Conservation (phyloP, 805 yeast species). For the Ogataea siamensis region DNA sequence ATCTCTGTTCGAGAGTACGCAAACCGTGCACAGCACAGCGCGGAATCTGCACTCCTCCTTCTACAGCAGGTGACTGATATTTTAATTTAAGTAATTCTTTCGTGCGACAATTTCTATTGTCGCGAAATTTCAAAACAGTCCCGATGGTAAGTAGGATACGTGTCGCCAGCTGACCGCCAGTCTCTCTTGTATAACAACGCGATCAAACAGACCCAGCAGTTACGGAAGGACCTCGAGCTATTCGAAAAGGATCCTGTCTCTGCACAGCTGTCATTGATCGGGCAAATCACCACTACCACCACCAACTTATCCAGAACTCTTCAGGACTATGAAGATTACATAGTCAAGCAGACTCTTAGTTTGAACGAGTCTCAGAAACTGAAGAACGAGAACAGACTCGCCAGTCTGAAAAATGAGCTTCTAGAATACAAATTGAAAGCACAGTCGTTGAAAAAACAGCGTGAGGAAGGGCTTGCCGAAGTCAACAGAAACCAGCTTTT, state of each 20-base stretch:
- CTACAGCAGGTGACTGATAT: no score
- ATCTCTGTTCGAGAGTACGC: no score
- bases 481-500: conserved; percentile 51
- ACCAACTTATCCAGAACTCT: conserved; percentile 74
- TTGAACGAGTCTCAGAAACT: conserved; percentile 47
- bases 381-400: conserved; percentile 61
- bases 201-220: conserved; percentile 72
- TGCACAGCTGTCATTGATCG: conserved; percentile 62
- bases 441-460: conserved; percentile 48
- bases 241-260: conserved; percentile 66
- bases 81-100: no score
- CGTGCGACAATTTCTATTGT: conserved; percentile 5
- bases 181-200: conserved; percentile 90
- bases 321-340: conserved; percentile 39
- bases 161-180: conserved; percentile 34
- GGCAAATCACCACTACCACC: conserved; percentile 75
- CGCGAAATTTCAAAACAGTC: conserved; percentile 11
- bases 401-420: conserved; percentile 50
- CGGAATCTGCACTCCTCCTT: no score
- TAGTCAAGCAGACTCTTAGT: conserved; percentile 55
- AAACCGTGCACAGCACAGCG: no score
- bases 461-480: conserved; percentile 53
- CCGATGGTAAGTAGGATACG: conserved; percentile 9
- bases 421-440: conserved; percentile 49
- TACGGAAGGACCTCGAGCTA: conserved; percentile 63